Evolutionary conservation across 164 flowering plant species (phyloP).

Genomic region (Akebia trifoliata): DNA sequence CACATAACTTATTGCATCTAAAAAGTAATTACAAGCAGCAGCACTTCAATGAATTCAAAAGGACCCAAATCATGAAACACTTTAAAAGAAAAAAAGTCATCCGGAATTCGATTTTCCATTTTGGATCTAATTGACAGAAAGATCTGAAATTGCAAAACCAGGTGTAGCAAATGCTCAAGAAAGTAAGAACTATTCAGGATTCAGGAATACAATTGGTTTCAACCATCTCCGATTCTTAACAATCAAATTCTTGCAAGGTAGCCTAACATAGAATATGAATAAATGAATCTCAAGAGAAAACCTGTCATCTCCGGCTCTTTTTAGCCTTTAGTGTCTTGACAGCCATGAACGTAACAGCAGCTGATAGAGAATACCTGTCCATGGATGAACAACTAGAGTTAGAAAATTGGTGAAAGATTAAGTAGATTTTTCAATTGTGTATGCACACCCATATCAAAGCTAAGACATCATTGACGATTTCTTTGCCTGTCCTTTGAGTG

Average conservation of each 20-base stretch:
- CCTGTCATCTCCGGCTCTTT: conserved; percentile 38
- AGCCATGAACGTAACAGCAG: conserved; percentile 94
- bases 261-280: neutral
- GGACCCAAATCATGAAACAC: too few species aligned
- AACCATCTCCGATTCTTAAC: neutral
- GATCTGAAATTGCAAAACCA: conserved; percentile 2
- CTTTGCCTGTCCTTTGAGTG: too few species aligned
- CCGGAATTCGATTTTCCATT: neutral
- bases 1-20: too few species aligned
- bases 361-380: conserved; percentile 88
- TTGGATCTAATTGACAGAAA: neutral
- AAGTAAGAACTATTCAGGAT: neutral
- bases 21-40: too few species aligned
- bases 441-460: too few species aligned
- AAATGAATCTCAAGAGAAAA: neutral
- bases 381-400: conserved; percentile 4
- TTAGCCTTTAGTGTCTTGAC: conserved; percentile 58
- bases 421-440: too few species aligned
- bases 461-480: too few species aligned
- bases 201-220: neutral
- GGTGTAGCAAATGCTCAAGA: too few species aligned
- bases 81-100: neutral
- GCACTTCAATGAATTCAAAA: too few species aligned
- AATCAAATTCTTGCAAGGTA: neutral
- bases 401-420: neutral